A percentile compares a stretch with the other conserved stretches of the same genome.
Conservation (phyloP, 192 early-diverging fungal genomes). For the Coemansia umbellata region DNA sequence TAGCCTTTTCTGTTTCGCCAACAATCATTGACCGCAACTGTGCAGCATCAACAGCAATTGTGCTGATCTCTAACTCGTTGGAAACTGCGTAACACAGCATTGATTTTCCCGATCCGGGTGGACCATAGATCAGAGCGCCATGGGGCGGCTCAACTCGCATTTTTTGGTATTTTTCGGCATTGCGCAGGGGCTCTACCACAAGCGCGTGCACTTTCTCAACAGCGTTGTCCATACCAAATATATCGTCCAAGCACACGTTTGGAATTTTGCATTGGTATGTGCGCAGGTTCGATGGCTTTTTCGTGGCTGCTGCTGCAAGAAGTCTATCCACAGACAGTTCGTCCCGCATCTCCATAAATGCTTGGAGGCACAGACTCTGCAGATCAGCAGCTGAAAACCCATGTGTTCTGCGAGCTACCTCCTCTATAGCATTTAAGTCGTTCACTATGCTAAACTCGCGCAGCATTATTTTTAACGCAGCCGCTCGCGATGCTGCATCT, state of each 20-base stretch:
- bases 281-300: slow-evolving; percentile 20
- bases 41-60: slow-evolving; percentile 81
- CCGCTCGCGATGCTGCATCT: slow-evolving; percentile 19
- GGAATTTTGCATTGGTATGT: slow-evolving; percentile 56
- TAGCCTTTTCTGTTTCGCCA: slow-evolving; percentile 87
- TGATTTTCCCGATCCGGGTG: slow-evolving; percentile 88
- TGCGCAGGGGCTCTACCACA: slow-evolving; percentile 51
- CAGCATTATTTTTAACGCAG: slow-evolving; percentile 39
- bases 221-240: slow-evolving; percentile 73
- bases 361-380: slow-evolving; percentile 59
- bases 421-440: slow-evolving; percentile 8
- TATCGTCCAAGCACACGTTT: slow-evolving; percentile 58
- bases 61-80: slow-evolving; percentile 72
- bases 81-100: slow-evolving; percentile 81
- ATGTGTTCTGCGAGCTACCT: slow-evolving; percentile 27
- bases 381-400: slow-evolving; percentile 84
- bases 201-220: slow-evolving; percentile 56
- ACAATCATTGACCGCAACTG: slow-evolving; percentile 87
- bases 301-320: slow-evolving; percentile 5
- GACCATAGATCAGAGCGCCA: slow-evolving; percentile 84
- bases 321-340: slow-evolving; percentile 24
- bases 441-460: slow-evolving; percentile 21
- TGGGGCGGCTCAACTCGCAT: slow-evolving; percentile 68
- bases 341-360: slow-evolving; percentile 39
- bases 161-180: slow-evolving; percentile 41